Conservation (phyloP, 306 rosid genomes). For the Prunus campanulata region DNA sequence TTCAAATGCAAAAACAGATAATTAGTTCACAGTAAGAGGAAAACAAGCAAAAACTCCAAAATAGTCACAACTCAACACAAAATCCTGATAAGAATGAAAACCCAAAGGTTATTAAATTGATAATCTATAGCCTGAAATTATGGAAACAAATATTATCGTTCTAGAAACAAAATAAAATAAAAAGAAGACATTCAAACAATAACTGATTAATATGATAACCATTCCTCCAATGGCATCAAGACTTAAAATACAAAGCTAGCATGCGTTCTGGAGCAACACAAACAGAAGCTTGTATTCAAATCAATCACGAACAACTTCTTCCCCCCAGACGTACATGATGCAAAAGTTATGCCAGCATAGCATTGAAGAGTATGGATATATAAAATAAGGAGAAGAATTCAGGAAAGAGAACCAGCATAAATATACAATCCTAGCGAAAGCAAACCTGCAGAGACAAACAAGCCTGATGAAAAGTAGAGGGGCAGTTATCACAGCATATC, state of each 20-base stretch:
- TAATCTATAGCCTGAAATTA: not conserved
- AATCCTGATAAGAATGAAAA: slow-evolving; percentile 10
- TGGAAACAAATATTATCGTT: not conserved
- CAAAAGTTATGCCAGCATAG: not conserved
- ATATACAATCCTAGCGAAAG: slow-evolving; percentile 20
- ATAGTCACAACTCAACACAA: slow-evolving; percentile 14
- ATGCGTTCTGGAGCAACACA: not conserved
- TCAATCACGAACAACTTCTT: not conserved
- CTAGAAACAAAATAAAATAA: not conserved
- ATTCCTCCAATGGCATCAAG: not conserved
- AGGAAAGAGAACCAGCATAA: slow-evolving; percentile 25
- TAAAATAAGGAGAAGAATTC: slow-evolving; percentile 9
- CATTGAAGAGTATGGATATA: not conserved
- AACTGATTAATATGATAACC: not conserved
- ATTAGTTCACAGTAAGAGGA: slow-evolving; percentile 18
- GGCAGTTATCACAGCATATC: slow-evolving; percentile 94
- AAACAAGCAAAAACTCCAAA: slow-evolving; percentile 20
- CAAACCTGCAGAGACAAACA: slow-evolving; percentile 86
- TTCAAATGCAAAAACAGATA: slow-evolving; percentile 24
- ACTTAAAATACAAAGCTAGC: not conserved
- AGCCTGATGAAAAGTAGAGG: slow-evolving; percentile 86
- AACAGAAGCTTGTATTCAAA: not conserved
- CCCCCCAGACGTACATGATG: not conserved
- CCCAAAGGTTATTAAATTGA: not conserved
- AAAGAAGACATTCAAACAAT: not conserved